Evolutionary conservation across 2,329 filamentous ascomycete genomes (phyloP).

Genomic region (Penicillium palitans): DNA sequence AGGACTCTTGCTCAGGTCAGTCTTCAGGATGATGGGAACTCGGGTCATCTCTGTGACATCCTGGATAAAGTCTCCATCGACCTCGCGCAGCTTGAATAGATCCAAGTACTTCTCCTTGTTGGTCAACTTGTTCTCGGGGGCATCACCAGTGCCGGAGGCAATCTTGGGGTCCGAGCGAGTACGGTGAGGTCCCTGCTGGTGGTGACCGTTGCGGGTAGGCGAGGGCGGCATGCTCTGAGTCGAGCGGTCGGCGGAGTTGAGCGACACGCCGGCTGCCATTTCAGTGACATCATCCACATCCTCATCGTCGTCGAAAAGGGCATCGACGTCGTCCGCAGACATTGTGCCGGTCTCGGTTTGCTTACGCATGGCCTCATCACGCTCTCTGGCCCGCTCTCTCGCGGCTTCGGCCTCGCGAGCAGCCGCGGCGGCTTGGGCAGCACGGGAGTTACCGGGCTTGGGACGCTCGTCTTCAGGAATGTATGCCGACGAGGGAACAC

Average conservation of each 20-base stretch:
- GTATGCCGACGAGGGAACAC: slow-evolving; percentile 91
- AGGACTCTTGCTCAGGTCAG: slow-evolving; percentile 96
- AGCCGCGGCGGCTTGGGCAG: slow-evolving; percentile 72
- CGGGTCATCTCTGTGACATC: slow-evolving; percentile 97
- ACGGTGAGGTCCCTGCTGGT: slow-evolving; percentile 71
- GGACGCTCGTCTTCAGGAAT: slow-evolving; percentile 96
- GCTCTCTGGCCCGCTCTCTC: slow-evolving; percentile 77
- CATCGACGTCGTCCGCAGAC: slow-evolving; percentile 87
- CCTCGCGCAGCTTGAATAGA: slow-evolving; percentile 84
- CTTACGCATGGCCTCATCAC: slow-evolving; percentile 86
- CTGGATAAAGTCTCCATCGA: slow-evolving; percentile 94
- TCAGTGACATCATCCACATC: slow-evolving; percentile 87
- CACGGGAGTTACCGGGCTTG: slow-evolving; percentile 74
- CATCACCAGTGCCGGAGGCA: slow-evolving; percentile 64
- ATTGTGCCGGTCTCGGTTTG: slow-evolving; percentile 94
- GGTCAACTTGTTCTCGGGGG: slow-evolving; percentile 74
- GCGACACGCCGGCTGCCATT: slow-evolving; percentile 84
- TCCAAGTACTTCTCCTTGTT: slow-evolving; percentile 97
- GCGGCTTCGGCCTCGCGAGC: slow-evolving; percentile 79
- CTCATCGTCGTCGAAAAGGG: slow-evolving; percentile 92
- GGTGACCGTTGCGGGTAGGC: slow-evolving; percentile 72
- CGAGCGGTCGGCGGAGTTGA: slow-evolving; percentile 72
- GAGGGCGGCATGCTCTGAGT: slow-evolving; percentile 96
- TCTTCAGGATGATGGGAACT: slow-evolving; percentile 97
- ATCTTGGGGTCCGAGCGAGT: slow-evolving; percentile 95